Percentiles rank a stretch among this genome's conserved stretches.
These are phyloP conservation scores for Eucalyptus cloeziana DNA, from an alignment of 345 rosid genomes.

Conservation along the genomic window DNA sequence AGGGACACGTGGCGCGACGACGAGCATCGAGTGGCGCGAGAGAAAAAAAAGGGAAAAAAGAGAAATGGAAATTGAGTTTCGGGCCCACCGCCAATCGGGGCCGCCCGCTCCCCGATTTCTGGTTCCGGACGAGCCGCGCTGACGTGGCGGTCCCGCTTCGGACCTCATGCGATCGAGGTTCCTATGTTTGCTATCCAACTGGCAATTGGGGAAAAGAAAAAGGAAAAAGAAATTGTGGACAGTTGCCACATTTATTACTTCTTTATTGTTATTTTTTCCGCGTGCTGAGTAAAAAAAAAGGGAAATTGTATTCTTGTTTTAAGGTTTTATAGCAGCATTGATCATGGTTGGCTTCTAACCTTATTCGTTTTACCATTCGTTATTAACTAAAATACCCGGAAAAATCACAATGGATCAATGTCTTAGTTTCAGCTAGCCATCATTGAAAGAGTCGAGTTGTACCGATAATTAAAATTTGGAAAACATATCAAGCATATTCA, in stretches of 20 bases:
- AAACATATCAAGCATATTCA: not conserved
- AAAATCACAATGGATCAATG: fast-evolving
- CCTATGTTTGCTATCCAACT: not conserved
- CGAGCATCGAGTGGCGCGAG: not conserved
- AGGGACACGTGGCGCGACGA: not conserved
- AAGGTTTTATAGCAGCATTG: not conserved
- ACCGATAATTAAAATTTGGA: fast-evolving
- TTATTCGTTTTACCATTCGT: not conserved
- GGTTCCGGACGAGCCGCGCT: not conserved
- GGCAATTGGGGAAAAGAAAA: not conserved
- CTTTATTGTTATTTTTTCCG: not conserved
- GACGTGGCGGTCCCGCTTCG: not conserved
- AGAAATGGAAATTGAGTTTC: not conserved
- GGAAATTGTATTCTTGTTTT: not conserved
- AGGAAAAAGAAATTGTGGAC: not conserved
- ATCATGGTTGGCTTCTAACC: not conserved
- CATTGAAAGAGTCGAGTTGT: fast-evolving
- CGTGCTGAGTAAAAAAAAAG: not conserved
- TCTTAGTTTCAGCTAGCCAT: fast-evolving
- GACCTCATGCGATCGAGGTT: not conserved
- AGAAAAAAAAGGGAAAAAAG: not conserved
- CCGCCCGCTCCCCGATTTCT: not conserved
- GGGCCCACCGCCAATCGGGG: not conserved
- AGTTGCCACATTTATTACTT: not conserved
- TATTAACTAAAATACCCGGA: fast-evolving